Percentiles rank a stretch among this genome's conserved stretches.
Evolutionary conservation across 768 basidiomycete species (phyloP).

Genomic region (Dentipellis sp.): DNA sequence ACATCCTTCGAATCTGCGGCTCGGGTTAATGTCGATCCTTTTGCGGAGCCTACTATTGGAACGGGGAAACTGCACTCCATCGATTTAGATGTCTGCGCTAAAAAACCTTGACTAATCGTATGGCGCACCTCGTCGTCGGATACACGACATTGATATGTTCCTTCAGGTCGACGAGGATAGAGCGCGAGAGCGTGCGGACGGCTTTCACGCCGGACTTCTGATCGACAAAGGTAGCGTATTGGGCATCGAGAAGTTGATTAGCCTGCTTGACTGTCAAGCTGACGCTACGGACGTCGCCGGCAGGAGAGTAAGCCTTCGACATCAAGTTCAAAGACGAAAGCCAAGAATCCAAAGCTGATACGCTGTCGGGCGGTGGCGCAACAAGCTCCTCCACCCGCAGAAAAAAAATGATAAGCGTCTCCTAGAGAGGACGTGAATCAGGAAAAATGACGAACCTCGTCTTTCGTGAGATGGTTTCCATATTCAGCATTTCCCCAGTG

Average conservation of each 20-base stretch:
- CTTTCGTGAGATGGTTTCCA: neutral
- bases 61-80: neutral
- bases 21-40: neutral
- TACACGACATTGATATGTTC: slow-evolving; percentile 23
- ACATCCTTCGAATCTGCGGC: neutral
- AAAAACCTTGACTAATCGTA: too few species aligned
- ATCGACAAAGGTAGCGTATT: slow-evolving; percentile 27
- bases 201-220: slow-evolving; percentile 17
- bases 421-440: too few species aligned
- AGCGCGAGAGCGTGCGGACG: slow-evolving; percentile 29
- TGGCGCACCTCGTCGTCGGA: slow-evolving; percentile 18
- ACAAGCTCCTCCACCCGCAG: slow-evolving; percentile 10
- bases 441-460: neutral
- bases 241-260: slow-evolving; percentile 25
- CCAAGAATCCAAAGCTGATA: slow-evolving; percentile 19
- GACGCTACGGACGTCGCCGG: slow-evolving; percentile 28
- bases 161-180: slow-evolving; percentile 24
- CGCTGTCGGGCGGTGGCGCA: slow-evolving; percentile 19
- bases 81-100: slow-evolving; percentile 1
- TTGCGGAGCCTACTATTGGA: too few species aligned
- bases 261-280: slow-evolving; percentile 24
- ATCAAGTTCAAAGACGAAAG: slow-evolving; percentile 19
- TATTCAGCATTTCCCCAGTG: neutral
- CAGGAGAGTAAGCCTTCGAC: slow-evolving; percentile 16
- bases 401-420: neutral